A percentile compares a stretch with the other conserved stretches of the same genome.
Conservation (phyloP, 331 rosid genomes). For the Pyracantha coccinea region DNA sequence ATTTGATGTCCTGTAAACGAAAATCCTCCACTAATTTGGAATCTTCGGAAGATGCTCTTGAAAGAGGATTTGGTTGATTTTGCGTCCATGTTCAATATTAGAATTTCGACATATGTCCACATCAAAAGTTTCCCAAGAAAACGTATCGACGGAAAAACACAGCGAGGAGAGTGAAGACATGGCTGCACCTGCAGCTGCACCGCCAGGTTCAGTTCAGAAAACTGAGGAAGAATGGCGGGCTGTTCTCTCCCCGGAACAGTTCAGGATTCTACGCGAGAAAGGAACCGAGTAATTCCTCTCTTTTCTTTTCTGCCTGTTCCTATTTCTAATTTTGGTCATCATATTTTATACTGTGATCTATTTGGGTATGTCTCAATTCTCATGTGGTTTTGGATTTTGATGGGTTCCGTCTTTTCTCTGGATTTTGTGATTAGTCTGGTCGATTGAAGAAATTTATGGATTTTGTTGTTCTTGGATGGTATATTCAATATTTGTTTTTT, state of each 20-base stretch:
- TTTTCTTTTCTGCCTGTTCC: neutral
- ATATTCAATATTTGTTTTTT: neutral
- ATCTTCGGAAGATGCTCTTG: too few relatives aligned
- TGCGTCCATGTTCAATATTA: constrained; percentile 21
- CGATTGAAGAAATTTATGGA: neutral
- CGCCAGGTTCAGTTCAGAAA: constrained; percentile 33
- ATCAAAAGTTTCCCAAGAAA: neutral
- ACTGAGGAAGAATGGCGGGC: constrained; percentile 76
- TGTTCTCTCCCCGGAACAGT: constrained; percentile 78
- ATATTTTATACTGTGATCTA: neutral
- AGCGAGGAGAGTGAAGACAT: neutral
- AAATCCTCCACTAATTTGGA: too few relatives aligned
- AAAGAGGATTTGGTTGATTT: constrained; percentile 7
- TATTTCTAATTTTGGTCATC: neutral
- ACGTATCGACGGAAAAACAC: too few relatives aligned
- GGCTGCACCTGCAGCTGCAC: too few relatives aligned
- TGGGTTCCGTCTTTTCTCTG: neutral
- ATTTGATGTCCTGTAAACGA: too few relatives aligned
- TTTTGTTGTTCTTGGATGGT: neutral
- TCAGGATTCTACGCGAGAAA: constrained; percentile 70
- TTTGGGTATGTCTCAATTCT: neutral
- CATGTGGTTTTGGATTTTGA: too few relatives aligned
- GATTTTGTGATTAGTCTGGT: neutral
- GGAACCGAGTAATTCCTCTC: constrained; percentile 53
- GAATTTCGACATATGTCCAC: neutral